Base-by-base conservation (phyloP, 2,329 filamentous ascomycete species). In the Metarhizium rileyi region DNA sequence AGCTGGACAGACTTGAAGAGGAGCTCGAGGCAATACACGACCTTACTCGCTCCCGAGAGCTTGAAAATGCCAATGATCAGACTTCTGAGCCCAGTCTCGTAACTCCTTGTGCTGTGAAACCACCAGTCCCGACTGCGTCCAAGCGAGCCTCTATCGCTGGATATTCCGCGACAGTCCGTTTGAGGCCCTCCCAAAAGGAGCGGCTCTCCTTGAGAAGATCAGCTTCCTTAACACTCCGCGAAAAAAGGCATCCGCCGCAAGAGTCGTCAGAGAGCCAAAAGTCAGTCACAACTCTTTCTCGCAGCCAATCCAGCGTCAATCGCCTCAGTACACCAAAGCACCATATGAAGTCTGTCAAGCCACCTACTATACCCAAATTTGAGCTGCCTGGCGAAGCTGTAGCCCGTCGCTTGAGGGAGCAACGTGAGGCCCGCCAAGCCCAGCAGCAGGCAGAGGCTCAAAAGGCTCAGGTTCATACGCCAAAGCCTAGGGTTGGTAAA, bases 341-440 rank as follows among this genome's bases (percentile, higher is more conserved):
- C 20, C 60, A 68, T 5, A 61, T 65, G 22, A 83, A 74, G 59
- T 79, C 79, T 8, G 69, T 66, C 35, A 84, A 79, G 58, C 67
- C 72, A 16, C 69, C 69, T 3, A 84, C 79, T 1, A 63, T 74
- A 8, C 63, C 81, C 2, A 74, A 70, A 0, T 84, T 83, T 59
- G 78, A 83, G 62, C 72, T 85, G 12, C 78, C 80, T 0, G 80
- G 81, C 9, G 81, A 84, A 42, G 77, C 77, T 35, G 71, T 83
- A 9, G 75, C 80, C 38, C 73, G 75, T 14, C 72, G 74, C 14
- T 61, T 82, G 50, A 80, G 74, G 59, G 77, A 81, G 59, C 73
- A 80, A 57, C 74, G 75, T 12, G 78, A 82, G 51, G 76, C 77
- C 42, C 77, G 80, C 26, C 63, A 67, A 50, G 63, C 68, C 30